phyloP scores from a whole-genome alignment of 2,329 filamentous ascomycete genomes.

The Coniochaeta sp. region DNA sequence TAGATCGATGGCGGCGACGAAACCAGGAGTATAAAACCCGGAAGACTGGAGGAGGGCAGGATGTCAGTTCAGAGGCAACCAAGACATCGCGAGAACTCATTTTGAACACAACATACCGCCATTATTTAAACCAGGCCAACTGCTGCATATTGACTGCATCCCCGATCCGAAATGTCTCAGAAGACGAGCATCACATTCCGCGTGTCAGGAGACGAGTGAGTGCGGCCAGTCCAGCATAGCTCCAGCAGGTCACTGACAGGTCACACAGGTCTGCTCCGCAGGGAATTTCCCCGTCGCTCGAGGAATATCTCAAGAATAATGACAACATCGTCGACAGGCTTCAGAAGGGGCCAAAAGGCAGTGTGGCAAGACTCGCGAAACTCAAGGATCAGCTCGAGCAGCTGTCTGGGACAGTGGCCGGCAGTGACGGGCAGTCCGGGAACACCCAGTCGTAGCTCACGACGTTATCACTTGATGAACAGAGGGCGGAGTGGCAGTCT shows the following conservation, averaged over 20 bases:
- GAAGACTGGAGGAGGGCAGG: not conserved
- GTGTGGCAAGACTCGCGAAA: not conserved
- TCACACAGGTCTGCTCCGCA: not conserved
- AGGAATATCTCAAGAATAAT: not conserved
- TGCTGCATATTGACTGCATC: not conserved
- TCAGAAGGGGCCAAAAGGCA: not conserved
- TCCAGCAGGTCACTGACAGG: not conserved
- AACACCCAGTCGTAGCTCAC: not conserved
- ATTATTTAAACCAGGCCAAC: not conserved
- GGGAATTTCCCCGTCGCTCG: not conserved
- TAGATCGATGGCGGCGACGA: not conserved
- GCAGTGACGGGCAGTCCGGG: not conserved
- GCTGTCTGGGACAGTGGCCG: not conserved
- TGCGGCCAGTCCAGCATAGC: not conserved
- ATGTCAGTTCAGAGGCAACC: not conserved
- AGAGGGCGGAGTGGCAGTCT: too few species aligned
- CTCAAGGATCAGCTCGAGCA: not conserved
- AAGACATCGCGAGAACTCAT: not conserved
- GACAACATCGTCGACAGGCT: not conserved
- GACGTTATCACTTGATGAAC: too few species aligned
- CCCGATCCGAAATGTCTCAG: not conserved
- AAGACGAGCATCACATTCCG: not conserved
- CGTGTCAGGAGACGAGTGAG: slow-evolving; percentile 2
- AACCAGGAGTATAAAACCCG: not conserved
- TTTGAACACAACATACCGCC: not conserved